phyloP scores from a whole-genome alignment of 768 basidiomycete genomes.

The Boletus subcaerulescens region DNA sequence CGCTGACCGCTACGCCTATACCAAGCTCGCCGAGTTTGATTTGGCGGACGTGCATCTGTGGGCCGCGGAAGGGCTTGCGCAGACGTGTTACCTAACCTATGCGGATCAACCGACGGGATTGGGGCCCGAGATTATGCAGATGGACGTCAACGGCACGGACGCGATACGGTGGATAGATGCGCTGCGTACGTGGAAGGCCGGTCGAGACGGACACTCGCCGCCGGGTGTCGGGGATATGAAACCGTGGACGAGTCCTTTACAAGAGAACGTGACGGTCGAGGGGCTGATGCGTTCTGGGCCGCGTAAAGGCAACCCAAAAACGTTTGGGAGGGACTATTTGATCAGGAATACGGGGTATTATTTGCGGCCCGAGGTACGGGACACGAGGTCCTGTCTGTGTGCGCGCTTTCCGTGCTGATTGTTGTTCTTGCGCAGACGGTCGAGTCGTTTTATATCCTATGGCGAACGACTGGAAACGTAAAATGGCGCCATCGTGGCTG shows the following conservation, averaged over 20 bases:
- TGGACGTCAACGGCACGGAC: constrained; percentile 13
- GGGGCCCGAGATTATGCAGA: constrained; percentile 50
- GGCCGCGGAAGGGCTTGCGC: constrained; percentile 74
- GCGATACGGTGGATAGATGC: constrained; percentile 25
- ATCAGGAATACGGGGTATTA: constrained; percentile 47
- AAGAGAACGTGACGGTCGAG: constrained; percentile 7
- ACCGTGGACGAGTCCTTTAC: constrained; percentile 19
- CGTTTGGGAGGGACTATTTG: constrained; percentile 51
- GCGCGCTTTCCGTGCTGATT: not conserved
- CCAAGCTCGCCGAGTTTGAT: constrained; percentile 41
- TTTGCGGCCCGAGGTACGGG: constrained; percentile 66
- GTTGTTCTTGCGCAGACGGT: constrained; percentile 48
- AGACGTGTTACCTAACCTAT: constrained; percentile 69
- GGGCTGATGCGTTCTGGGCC: not conserved
- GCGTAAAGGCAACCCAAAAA: not conserved
- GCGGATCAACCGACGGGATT: constrained; percentile 68
- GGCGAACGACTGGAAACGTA: constrained; percentile 62
- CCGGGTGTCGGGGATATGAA: constrained; percentile 47
- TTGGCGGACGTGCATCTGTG: constrained; percentile 64
- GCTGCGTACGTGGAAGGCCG: constrained; percentile 44
- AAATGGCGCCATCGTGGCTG: constrained; percentile 73
- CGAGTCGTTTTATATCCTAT: constrained; percentile 70
- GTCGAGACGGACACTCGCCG: constrained; percentile 28
- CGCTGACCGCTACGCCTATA: constrained; percentile 28
- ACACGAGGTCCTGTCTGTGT: not conserved